These are phyloP conservation scores for Colletotrichum orbiculare DNA, from an alignment of 2,329 filamentous ascomycete species.

Conservation along the genomic window DNA sequence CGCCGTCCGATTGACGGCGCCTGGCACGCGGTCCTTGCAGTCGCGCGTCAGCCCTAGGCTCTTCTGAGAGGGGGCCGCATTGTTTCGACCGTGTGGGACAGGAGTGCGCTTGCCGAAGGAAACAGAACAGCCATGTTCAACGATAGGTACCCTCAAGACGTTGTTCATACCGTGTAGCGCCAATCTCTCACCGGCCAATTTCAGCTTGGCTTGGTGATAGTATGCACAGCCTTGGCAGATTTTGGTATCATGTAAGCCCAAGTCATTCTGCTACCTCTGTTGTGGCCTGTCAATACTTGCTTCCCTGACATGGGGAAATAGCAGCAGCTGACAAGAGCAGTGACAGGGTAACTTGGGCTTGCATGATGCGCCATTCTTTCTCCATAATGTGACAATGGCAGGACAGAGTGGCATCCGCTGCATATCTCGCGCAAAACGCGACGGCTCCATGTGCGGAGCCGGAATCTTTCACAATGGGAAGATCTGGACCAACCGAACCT, in stretches of 20 bases:
- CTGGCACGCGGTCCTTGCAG: slow-evolving; percentile 13
- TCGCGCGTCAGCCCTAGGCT: slow-evolving; percentile 30
- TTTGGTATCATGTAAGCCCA: background rate
- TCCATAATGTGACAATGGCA: background rate
- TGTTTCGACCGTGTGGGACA: slow-evolving; percentile 7
- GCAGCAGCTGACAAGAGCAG: background rate
- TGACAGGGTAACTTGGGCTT: slow-evolving; percentile 2
- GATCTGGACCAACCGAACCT: background rate
- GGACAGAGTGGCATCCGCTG: slow-evolving; percentile 21
- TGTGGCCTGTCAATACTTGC: too few species aligned
- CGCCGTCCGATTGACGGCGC: slow-evolving; percentile 22
- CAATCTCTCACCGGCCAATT: slow-evolving; percentile 2
- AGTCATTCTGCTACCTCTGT: too few species aligned
- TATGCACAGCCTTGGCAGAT: background rate
- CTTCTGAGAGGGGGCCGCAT: slow-evolving; percentile 20
- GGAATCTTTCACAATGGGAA: background rate
- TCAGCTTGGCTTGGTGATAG: slow-evolving; percentile 3
- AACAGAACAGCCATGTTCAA: background rate
- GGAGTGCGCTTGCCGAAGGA: slow-evolving; percentile 10
- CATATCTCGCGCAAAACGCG: slow-evolving; percentile 21
- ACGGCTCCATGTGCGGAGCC: slow-evolving; percentile 8
- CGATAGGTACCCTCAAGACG: background rate
- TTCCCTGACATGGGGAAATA: too few species aligned
- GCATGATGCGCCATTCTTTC: slow-evolving; percentile 1
- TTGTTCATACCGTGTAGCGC: background rate